Percentiles rank a stretch among this genome's conserved stretches.
These are phyloP conservation scores for Globisporangium orthogonon DNA, from an alignment of 352 stramenopile genomes.

Conservation along the genomic window DNA sequence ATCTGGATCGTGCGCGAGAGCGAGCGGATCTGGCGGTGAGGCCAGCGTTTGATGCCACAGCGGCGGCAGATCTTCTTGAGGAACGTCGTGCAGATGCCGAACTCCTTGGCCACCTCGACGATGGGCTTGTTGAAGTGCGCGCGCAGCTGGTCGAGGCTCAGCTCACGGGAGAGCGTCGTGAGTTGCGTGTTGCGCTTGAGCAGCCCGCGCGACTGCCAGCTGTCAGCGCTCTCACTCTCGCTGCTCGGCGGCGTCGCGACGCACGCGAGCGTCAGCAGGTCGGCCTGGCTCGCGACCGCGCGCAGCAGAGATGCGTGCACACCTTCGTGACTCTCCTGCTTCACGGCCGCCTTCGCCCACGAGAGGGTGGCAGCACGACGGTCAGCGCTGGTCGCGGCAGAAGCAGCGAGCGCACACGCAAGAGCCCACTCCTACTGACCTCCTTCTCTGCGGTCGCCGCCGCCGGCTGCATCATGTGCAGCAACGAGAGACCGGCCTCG, in stretches of 20 bases:
- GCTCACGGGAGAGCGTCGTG: constrained; percentile 36
- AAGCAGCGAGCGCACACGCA: constrained; percentile 4
- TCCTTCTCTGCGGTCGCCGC: background rate
- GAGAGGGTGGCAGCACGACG: background rate
- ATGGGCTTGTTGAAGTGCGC: constrained; percentile 52
- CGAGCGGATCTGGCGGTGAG: constrained; percentile 54
- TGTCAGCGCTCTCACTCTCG: background rate
- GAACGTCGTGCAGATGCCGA: constrained; percentile 57
- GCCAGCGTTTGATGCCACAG: constrained; percentile 58
- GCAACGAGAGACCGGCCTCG: constrained; percentile 51
- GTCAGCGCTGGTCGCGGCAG: background rate
- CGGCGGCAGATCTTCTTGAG: constrained; percentile 67
- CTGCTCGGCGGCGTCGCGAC: constrained; percentile 2
- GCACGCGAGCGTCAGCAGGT: background rate
- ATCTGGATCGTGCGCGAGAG: constrained; percentile 68
- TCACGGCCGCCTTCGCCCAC: constrained; percentile 3
- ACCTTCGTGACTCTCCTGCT: constrained; percentile 6
- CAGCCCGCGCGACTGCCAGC: constrained; percentile 6
- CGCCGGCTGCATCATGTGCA: constrained; percentile 50
- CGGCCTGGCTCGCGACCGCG: constrained; percentile 29
- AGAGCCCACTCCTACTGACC: constrained; percentile 7
- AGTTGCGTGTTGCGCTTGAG: constrained; percentile 39
- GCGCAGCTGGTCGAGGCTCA: constrained; percentile 56
- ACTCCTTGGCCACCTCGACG: constrained; percentile 40
- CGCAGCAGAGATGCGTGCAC: constrained; percentile 32